Evolutionary conservation across 768 basidiomycete species (phyloP), one percentile per base, ranked within the genome.

Genomic region (Lentinula edodes): DNA sequence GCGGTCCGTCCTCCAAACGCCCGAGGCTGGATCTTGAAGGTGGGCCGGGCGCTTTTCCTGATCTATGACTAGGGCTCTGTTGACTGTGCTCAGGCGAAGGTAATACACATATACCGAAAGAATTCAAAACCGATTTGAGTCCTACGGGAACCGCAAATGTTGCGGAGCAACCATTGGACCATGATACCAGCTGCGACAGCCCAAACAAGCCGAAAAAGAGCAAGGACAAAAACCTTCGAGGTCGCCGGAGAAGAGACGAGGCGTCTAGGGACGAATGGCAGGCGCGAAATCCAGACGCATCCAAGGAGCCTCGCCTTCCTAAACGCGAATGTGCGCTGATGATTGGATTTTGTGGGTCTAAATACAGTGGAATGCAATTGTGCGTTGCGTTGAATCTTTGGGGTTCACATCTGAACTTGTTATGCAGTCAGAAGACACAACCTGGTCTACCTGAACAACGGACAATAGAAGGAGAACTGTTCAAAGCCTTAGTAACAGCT

Each of bases 341-440:
- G 56, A 78, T 98, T 32, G 95, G 95, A 2, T 98, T 94, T 67
- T 93, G 92, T 73, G 96, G 96, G 6, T 87, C 91, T 0, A 93
- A 91, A 1, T 97, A 88, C 71, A 89, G 83, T 67, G 96, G 96
- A 23, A 98, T 97, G 92, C 96, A 98, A 76, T 90, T 95, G 96
- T 97, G 70, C 70, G 93, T 81, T 42, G 45, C 41, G 36, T 20
- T 39, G 36, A 63, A 23, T 34, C 53, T 48, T 23, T 9, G 32
- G 1, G 54, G 12, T 46, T 43, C 28, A n/a, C 36, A 52, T 23
- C 42, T 16, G 64, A 58, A 61, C 20, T 35, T 51, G 15, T 54
- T 36, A 16, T 13, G 15, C 59, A 55, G 64, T 46, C 64, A 43
- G 53, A 48, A 42, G 51, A 51, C 46, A 15, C 63, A 50, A n/a